Percentiles rank a stretch among this genome's conserved stretches.
Evolutionary conservation across 1,284 basidiomycete genomes (phyloP).

Genomic region (Neonothopanus nambi): DNA sequence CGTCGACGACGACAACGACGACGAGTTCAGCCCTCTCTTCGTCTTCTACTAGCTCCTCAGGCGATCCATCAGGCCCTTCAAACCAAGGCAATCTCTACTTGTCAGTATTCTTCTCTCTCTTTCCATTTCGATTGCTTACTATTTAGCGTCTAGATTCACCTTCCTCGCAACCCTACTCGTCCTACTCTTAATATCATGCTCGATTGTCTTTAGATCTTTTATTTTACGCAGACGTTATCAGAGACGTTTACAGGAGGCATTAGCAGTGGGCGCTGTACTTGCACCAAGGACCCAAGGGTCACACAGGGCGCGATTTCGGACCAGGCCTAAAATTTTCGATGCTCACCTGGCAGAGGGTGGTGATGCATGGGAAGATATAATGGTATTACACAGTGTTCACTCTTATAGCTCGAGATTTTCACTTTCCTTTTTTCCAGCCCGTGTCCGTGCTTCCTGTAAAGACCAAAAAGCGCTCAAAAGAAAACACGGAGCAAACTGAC

Average conservation of each 20-base stretch:
- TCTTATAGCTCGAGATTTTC: conserved; percentile 2
- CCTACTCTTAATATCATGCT: conserved; percentile 61
- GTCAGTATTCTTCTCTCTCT: conserved; percentile 24
- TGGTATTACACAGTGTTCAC: conserved; percentile 36
- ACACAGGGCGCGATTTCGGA: conserved; percentile 43
- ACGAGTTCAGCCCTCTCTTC: too few species aligned
- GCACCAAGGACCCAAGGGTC: conserved; percentile 37
- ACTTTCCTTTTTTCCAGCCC: conserved; percentile 25
- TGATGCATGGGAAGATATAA: conserved; percentile 47
- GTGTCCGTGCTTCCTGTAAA: conserved; percentile 36
- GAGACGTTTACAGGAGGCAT: conserved; percentile 47
- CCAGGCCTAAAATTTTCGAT: conserved; percentile 57
- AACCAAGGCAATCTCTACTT: conserved; percentile 39
- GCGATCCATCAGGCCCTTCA: conserved; percentile 4
- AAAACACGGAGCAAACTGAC: conserved; percentile 7
- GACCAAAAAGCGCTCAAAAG: conserved; percentile 31
- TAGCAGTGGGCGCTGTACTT: conserved; percentile 46
- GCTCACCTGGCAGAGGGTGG: conserved; percentile 40
- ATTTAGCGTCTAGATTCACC: conserved; percentile 50
- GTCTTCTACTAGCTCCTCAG: conserved; percentile 8
- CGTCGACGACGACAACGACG: conserved; percentile 2
- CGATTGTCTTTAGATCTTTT: conserved; percentile 64
- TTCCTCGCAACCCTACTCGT: conserved; percentile 68
- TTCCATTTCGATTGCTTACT: conserved; percentile 13
- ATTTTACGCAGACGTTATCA: conserved; percentile 61